Conservation (phyloP, 2,329 filamentous ascomycete genomes). For the Nothomitra cinnamomea region DNA sequence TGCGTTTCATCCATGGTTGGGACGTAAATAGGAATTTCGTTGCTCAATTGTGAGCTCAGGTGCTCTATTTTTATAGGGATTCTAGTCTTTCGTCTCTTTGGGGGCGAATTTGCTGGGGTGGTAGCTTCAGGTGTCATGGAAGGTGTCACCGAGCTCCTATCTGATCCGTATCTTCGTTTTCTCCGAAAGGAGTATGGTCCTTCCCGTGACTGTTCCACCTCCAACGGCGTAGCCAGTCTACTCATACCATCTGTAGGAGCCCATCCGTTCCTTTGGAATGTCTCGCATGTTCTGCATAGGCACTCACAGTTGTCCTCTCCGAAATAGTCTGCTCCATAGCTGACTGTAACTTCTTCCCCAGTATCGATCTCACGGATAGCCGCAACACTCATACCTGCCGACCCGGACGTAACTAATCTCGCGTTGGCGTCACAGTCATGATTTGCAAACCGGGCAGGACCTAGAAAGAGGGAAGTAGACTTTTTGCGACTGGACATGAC, state of each 20-base stretch:
- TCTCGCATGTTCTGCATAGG: conserved; percentile 76
- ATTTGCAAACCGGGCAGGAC: conserved; percentile 89
- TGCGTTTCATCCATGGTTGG: background rate
- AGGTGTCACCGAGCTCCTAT: conserved; percentile 1
- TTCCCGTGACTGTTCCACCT: conserved; percentile 12
- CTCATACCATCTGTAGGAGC: conserved; percentile 27
- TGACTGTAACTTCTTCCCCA: conserved; percentile 92
- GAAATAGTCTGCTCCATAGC: conserved; percentile 92
- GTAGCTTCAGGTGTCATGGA: background rate
- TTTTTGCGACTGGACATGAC: conserved; percentile 89
- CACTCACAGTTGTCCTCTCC: conserved; percentile 91
- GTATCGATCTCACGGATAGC: conserved; percentile 65
- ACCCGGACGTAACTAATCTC: conserved; percentile 64
- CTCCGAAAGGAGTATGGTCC: conserved; percentile 7
- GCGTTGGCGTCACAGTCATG: conserved; percentile 94
- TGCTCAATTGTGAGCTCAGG: conserved; percentile 1
- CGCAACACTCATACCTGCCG: conserved; percentile 79
- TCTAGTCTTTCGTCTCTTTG: background rate
- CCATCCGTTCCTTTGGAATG: conserved; percentile 66
- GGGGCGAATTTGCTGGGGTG: background rate
- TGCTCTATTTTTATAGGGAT: background rate
- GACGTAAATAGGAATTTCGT: background rate
- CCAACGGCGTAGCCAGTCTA: conserved; percentile 23
- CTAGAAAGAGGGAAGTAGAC: conserved; percentile 79
- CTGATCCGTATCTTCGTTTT: conserved; percentile 4